Evolutionary conservation across 1,284 basidiomycete genomes (phyloP).

Genomic region (Ustilago crameri): DNA sequence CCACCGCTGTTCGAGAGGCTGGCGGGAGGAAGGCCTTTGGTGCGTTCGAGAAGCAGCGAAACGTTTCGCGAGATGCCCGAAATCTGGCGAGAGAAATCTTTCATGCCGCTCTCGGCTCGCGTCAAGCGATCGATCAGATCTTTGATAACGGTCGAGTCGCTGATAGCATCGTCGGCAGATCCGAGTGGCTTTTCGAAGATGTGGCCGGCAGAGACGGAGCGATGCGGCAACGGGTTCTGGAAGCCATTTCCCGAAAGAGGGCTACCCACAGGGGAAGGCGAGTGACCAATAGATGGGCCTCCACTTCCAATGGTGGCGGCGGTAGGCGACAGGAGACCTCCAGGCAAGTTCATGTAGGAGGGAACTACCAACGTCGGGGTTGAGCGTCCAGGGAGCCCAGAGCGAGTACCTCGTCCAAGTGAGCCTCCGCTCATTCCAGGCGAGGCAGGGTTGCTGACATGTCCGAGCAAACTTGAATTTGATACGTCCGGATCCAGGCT

Average conservation of each 20-base stretch:
- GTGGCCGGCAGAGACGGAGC: conserved; percentile 32
- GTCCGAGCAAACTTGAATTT: conserved; percentile 4
- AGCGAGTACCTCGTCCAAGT: conserved; percentile 8
- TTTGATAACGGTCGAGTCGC: conserved; percentile 72
- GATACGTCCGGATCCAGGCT: conserved; percentile 6
- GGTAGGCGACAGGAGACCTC: conserved; percentile 49
- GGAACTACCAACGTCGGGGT: conserved; percentile 39
- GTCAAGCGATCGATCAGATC: conserved; percentile 80
- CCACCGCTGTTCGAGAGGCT: conserved; percentile 35
- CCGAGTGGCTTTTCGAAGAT: conserved; percentile 21
- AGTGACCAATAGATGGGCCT: conserved; percentile 17
- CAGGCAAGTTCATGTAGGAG: conserved; percentile 36
- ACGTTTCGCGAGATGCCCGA: conserved; percentile 80
- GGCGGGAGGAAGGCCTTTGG: conserved; percentile 30
- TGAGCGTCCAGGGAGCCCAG: conserved; percentile 18
- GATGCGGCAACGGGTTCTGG: conserved; percentile 16
- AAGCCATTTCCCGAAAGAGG: conserved; percentile 27
- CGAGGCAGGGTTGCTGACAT: conserved; percentile 12
- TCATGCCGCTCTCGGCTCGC: conserved; percentile 77
- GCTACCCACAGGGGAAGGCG: conserved; percentile 40
- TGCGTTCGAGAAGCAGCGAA: conserved; percentile 78
- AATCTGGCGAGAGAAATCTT: conserved; percentile 80
- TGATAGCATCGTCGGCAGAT: conserved; percentile 18
- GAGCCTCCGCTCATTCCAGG: conserved; percentile 10
- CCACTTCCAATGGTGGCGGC: conserved; percentile 45